These are phyloP conservation scores for Tetratostichococcus sp. DNA, from an alignment of 139 green algal species.

Conservation along the genomic window DNA sequence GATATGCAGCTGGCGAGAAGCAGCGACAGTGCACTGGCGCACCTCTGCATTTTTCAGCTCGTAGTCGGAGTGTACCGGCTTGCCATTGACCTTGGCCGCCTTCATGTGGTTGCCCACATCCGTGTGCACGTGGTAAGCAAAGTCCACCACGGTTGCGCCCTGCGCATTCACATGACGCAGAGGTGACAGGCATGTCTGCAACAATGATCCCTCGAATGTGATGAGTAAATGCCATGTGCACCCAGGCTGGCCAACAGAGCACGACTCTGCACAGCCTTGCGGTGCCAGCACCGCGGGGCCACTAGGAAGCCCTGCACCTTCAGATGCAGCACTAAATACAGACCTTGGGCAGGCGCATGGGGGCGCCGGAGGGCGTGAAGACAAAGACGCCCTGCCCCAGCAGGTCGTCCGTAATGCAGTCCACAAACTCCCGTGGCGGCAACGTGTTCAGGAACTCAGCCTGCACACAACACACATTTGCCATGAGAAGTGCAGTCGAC, in stretches of 20 bases:
- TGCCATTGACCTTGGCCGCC: slow-evolving; percentile 66
- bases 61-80: slow-evolving; percentile 41
- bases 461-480: background rate
- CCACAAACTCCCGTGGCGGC: slow-evolving; percentile 78
- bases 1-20: too few relatives aligned
- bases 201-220: background rate
- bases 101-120: slow-evolving; percentile 80
- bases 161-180: slow-evolving; percentile 13
- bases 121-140: slow-evolving; percentile 86
- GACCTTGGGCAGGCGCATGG: slow-evolving; percentile 71
- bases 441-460: slow-evolving; percentile 77
- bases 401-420: slow-evolving; percentile 77
- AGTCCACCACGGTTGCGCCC: slow-evolving; percentile 85
- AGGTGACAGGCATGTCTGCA: too few relatives aligned
- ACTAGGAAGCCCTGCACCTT: background rate
- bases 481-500: too few relatives aligned
- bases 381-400: slow-evolving; percentile 76
- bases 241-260: too few relatives aligned
- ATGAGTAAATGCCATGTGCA: too few relatives aligned
- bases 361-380: slow-evolving; percentile 68
- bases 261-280: background rate
- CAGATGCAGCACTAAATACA: background rate
- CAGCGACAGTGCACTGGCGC: too few relatives aligned
- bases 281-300: too few relatives aligned
- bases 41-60: slow-evolving; percentile 59